A percentile compares a stretch with the other conserved stretches of the same genome.
These are phyloP conservation scores for Aspergillus sp. DNA, from an alignment of 2,329 filamentous ascomycete genomes.

Conservation along the genomic window DNA sequence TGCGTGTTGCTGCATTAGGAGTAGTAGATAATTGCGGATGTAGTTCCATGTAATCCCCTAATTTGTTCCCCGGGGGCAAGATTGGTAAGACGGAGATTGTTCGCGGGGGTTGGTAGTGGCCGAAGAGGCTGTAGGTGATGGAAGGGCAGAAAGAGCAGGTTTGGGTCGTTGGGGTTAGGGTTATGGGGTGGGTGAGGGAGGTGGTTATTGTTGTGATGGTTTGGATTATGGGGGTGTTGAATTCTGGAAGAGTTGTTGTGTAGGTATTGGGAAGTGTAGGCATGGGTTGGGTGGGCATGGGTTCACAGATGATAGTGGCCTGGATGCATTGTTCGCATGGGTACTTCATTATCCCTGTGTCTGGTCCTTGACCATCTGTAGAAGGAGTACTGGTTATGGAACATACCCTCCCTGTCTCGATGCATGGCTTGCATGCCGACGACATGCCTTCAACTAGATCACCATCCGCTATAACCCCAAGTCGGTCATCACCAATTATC, in stretches of 20 bases:
- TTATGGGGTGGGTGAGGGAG: conserved; percentile 43
- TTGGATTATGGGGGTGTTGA: not conserved
- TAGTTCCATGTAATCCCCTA: not conserved
- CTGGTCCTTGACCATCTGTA: no score
- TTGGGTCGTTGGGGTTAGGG: conserved; percentile 28
- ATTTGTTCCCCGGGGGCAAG: no score
- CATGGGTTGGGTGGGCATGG: no score
- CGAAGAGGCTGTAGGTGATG: conserved; percentile 43
- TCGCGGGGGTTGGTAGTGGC: conserved; percentile 24
- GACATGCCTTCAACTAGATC: no score
- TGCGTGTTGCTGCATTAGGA: conserved; percentile 25
- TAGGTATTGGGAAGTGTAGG: not conserved
- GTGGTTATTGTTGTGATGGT: conserved; percentile 35
- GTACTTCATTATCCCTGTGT: no score
- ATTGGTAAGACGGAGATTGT: not conserved
- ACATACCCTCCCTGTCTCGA: no score
- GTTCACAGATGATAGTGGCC: no score
- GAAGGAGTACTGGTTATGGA: no score
- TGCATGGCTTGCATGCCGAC: no score
- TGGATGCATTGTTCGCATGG: no score
- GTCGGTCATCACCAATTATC: no score
- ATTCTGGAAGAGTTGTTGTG: no score
- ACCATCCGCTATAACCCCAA: fast-evolving
- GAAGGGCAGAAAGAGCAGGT: conserved; percentile 47
- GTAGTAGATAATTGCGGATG: not conserved